These are phyloP conservation scores for Vigna unguiculata DNA, from an alignment of 306 rosid genomes.

Conservation along the genomic window DNA sequence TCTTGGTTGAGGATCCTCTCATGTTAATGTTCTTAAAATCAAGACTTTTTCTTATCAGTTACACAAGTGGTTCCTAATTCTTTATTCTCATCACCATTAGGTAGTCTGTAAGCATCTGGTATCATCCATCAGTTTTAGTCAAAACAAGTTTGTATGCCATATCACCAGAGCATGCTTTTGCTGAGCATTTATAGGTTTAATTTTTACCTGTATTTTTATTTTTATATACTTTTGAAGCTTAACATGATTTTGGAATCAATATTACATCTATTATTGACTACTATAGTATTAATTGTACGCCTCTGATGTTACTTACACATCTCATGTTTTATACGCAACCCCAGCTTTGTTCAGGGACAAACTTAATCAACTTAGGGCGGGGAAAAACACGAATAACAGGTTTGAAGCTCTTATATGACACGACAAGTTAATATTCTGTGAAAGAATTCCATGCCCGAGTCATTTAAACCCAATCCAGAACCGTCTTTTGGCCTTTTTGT, in stretches of 20 bases:
- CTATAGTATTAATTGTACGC: slow-evolving; percentile 9
- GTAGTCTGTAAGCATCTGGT: slow-evolving; percentile 19
- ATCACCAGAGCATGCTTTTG: slow-evolving; percentile 2
- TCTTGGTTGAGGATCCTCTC: slow-evolving; percentile 9
- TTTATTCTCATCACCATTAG: background rate
- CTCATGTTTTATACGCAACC: slow-evolving; percentile 39
- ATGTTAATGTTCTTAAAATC: background rate
- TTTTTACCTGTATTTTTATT: slow-evolving; percentile 10
- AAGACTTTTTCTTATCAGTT: background rate
- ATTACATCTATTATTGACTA: slow-evolving; percentile 33
- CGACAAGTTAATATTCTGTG: slow-evolving; percentile 6
- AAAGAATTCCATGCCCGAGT: slow-evolving; percentile 4
- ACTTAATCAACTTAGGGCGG: slow-evolving; percentile 57
- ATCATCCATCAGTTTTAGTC: slow-evolving; percentile 11
- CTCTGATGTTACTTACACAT: slow-evolving; percentile 29
- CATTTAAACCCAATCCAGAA: slow-evolving; percentile 15
- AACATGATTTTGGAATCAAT: slow-evolving; percentile 15
- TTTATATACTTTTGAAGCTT: slow-evolving; percentile 5
- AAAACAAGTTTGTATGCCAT: slow-evolving; percentile 1
- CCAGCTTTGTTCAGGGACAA: slow-evolving; percentile 62
- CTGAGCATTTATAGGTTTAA: background rate
- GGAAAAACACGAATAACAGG: slow-evolving; percentile 55
- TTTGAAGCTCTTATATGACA: slow-evolving; percentile 22
- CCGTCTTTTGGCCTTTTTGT: background rate
- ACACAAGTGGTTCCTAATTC: background rate